A percentile compares a stretch with the other conserved stretches of the same genome.
These are phyloP conservation scores for Thalassia testudinum DNA, from an alignment of 116 monocot species.

Conservation along the genomic window DNA sequence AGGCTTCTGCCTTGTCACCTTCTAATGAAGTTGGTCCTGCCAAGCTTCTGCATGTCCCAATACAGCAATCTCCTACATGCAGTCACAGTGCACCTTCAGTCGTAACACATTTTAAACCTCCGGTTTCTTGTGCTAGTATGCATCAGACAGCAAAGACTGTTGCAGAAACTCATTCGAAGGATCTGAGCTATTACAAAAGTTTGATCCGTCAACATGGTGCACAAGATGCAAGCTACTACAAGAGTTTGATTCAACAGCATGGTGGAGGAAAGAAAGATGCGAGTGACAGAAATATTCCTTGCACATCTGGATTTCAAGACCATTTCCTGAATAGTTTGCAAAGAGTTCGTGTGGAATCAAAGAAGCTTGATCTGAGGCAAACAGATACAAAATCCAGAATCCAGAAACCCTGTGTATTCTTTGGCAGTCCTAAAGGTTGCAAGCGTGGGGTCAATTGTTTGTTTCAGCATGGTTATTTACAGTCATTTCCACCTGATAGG, in stretches of 20 bases:
- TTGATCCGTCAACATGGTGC: neutral
- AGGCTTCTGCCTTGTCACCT: too few species aligned
- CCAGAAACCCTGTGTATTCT: constrained; percentile 51
- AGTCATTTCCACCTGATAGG: too few species aligned
- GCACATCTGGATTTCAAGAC: neutral
- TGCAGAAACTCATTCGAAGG: neutral
- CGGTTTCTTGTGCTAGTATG: neutral
- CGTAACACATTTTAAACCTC: neutral
- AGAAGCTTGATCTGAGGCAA: constrained; percentile 5
- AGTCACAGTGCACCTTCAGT: neutral
- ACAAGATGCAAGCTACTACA: constrained; percentile 37
- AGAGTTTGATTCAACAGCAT: constrained; percentile 60
- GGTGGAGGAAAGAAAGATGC: constrained; percentile 31
- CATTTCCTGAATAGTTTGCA: neutral
- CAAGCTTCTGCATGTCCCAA: too few species aligned
- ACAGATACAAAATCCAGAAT: constrained; percentile 13
- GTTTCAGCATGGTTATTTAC: constrained; percentile 38
- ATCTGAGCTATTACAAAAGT: neutral
- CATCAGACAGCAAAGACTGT: constrained; percentile 5
- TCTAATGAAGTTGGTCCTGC: too few species aligned
- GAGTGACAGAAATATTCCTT: constrained; percentile 8
- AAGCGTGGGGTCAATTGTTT: constrained; percentile 51
- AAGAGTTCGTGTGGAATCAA: constrained; percentile 6
- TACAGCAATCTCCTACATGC: neutral
- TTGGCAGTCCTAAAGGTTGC: constrained; percentile 71